Evolutionary conservation across 164 flowering plant genomes (phyloP).

Genomic region (Chimonanthus salicifolius): DNA sequence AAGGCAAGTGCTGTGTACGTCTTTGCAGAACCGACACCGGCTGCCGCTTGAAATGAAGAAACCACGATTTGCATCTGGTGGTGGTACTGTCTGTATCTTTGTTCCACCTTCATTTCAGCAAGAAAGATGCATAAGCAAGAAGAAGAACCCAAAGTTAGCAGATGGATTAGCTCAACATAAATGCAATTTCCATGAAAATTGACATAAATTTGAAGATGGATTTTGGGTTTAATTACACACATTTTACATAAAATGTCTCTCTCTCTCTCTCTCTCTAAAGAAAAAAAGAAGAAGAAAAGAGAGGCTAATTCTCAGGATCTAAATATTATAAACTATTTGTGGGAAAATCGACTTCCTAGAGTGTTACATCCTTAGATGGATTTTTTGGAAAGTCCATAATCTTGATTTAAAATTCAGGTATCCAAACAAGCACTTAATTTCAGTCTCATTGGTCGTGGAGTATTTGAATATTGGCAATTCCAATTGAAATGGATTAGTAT

Average conservation of each 20-base stretch:
- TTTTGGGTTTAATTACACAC: no score
- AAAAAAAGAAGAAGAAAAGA: background rate
- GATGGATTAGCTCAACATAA: background rate
- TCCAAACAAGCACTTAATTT: no score
- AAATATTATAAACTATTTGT: background rate
- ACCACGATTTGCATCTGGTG: slow-evolving; percentile 27
- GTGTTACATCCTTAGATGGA: no score
- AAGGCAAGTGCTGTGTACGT: slow-evolving; percentile 16
- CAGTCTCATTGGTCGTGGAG: background rate
- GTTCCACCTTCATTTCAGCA: slow-evolving; percentile 14
- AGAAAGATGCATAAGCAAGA: slow-evolving; percentile 7
- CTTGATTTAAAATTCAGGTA: no score
- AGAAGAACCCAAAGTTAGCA: background rate
- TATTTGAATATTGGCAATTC: background rate
- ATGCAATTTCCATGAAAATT: background rate
- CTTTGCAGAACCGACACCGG: slow-evolving; percentile 11
- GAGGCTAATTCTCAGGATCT: background rate
- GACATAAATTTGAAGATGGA: no score
- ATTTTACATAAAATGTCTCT: no score
- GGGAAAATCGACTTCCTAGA: background rate
- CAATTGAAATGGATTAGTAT: background rate
- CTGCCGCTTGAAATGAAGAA: slow-evolving; percentile 15
- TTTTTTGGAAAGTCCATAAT: no score
- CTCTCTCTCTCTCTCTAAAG: background rate
- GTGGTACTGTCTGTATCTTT: slow-evolving; percentile 15